These are phyloP conservation scores for Aulographum hederae DNA, from an alignment of 2,329 filamentous ascomycete genomes.

Conservation along the genomic window DNA sequence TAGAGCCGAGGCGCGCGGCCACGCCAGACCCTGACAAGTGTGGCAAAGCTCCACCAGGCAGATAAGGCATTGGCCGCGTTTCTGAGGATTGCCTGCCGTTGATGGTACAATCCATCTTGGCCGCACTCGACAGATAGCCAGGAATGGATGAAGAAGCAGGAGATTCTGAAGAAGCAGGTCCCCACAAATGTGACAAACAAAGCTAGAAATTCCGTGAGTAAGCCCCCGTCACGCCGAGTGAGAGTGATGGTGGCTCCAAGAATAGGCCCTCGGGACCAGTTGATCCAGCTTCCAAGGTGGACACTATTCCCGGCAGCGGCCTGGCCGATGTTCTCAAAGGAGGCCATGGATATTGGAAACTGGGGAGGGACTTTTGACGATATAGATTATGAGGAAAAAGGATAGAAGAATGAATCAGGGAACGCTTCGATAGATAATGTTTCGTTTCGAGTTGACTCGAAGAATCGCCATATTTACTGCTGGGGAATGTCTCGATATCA, in stretches of 20 bases:
- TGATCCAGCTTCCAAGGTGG: slow-evolving; percentile 14
- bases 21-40: slow-evolving; percentile 1
- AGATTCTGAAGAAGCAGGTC: slow-evolving; percentile 8
- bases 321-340: too few species aligned
- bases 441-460: too few species aligned
- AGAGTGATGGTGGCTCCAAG: slow-evolving; percentile 16
- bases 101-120: slow-evolving; percentile 11
- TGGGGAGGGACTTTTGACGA: too few species aligned
- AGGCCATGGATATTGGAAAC: too few species aligned
- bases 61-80: slow-evolving; percentile 2
- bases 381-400: too few species aligned
- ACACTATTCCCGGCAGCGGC: too few species aligned
- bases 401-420: too few species aligned
- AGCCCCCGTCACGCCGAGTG: slow-evolving; percentile 10
- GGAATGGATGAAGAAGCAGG: slow-evolving; percentile 8
- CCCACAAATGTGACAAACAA: slow-evolving; percentile 13
- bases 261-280: slow-evolving; percentile 14
- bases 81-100: slow-evolving; percentile 4
- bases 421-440: too few species aligned
- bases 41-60: slow-evolving; percentile 1
- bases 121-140: slow-evolving; percentile 6
- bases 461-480: too few species aligned
- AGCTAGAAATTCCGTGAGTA: slow-evolving; percentile 18
- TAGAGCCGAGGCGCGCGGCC: too few species aligned
- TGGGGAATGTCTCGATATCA: too few species aligned